Evolutionary conservation across 805 yeast species (phyloP).

Genomic region (Saturnispora hagleri): DNA sequence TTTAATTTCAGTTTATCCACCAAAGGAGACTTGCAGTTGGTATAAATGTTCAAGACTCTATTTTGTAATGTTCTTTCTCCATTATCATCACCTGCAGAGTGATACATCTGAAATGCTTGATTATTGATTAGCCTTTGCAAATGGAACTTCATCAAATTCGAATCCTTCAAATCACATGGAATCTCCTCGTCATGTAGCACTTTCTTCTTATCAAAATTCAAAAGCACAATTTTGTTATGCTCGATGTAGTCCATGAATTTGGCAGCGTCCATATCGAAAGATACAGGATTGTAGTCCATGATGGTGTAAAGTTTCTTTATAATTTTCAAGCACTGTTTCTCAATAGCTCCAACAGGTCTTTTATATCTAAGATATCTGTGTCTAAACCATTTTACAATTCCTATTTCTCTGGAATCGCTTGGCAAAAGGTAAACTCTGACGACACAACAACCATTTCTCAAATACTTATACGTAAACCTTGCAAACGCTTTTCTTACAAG

Average conservation of each 20-base stretch:
- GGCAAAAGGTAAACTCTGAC: conserved; percentile 44
- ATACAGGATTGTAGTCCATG: conserved; percentile 33
- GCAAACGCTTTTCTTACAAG: conserved; percentile 33
- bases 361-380: conserved; percentile 25
- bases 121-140: conserved; percentile 28
- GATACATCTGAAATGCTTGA: conserved; percentile 9
- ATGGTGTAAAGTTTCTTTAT: conserved; percentile 32
- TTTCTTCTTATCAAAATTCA: not conserved
- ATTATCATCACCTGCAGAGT: not conserved
- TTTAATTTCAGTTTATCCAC: conserved; percentile 17
- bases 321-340: conserved; percentile 22
- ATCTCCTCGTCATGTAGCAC: not conserved
- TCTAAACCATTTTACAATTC: conserved; percentile 31
- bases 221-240: not conserved
- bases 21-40: conserved; percentile 27
- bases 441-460: conserved; percentile 18
- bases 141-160: conserved; percentile 22
- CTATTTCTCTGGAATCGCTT: conserved; percentile 30
- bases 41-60: conserved; percentile 27
- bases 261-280: conserved; percentile 29
- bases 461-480: conserved; percentile 36
- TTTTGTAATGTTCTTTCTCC: not conserved
- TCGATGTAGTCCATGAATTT: conserved; percentile 8
- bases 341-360: conserved; percentile 27
- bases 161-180: not conserved